Conservation (phyloP, 2,329 filamentous ascomycete species). For the Aspergillus melleus region DNA sequence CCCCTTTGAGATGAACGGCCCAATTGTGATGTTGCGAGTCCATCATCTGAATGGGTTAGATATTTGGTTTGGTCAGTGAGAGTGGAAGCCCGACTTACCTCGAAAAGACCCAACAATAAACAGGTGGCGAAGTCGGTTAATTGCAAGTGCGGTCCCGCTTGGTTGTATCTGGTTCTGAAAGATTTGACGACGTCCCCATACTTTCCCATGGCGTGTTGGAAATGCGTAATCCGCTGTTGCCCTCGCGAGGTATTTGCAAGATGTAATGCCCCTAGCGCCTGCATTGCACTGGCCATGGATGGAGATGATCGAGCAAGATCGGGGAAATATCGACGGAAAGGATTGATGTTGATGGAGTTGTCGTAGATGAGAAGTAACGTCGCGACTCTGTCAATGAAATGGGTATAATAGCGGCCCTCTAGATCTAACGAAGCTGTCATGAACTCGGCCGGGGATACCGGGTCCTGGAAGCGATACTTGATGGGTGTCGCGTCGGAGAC, state of each 20-base stretch:
- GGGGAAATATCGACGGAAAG: constrained; percentile 36
- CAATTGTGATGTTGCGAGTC: constrained; percentile 40
- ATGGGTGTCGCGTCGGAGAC: constrained; percentile 16
- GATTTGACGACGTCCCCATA: constrained; percentile 40
- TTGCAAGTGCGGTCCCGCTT: constrained; percentile 24
- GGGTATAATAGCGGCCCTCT: constrained; percentile 36
- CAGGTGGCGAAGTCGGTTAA: constrained; percentile 37
- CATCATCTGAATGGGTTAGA: constrained; percentile 32
- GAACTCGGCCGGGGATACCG: constrained; percentile 20
- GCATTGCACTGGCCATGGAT: constrained; percentile 40
- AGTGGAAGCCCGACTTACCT: constrained; percentile 24
- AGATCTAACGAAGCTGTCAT: constrained; percentile 23
- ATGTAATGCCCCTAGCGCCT: constrained; percentile 42
- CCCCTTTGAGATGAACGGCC: constrained; percentile 41
- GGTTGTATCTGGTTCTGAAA: constrained; percentile 28
- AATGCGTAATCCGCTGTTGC: constrained; percentile 33
- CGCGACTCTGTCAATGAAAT: constrained; percentile 37
- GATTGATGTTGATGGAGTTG: constrained; percentile 37
- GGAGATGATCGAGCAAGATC: constrained; percentile 34
- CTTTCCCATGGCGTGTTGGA: constrained; percentile 40
- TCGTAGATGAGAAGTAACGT: constrained; percentile 39
- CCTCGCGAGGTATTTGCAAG: constrained; percentile 40
- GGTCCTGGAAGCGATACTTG: constrained; percentile 29
- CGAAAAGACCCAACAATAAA: constrained; percentile 35
- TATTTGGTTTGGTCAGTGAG: neutral